Evolutionary conservation across 495 filamentous ascomycete species (phyloP).

Genomic region (Xylaria grammica): DNA sequence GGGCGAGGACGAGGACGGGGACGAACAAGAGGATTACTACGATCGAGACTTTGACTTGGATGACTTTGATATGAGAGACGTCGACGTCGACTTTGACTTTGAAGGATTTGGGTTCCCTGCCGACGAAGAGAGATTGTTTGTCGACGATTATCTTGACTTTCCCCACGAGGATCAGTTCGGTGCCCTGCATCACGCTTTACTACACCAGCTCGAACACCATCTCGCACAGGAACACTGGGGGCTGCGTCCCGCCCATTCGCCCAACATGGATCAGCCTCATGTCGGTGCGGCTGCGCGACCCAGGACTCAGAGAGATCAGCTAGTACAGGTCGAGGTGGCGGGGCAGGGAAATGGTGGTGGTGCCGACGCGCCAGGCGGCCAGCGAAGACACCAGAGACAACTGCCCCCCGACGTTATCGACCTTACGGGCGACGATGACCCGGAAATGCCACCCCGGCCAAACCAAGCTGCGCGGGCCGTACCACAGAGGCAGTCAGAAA

Average conservation of each 20-base stretch:
- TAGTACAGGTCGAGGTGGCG: constrained; percentile 35
- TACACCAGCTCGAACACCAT: constrained; percentile 13
- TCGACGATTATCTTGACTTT: constrained; percentile 3
- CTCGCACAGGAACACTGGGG: constrained; percentile 16
- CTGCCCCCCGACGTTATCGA: constrained; percentile 42
- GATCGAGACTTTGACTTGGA: constrained; percentile 12
- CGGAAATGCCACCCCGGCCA: constrained; percentile 3
- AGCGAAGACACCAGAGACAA: constrained; percentile 18
- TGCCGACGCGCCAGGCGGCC: neutral
- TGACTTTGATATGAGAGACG: constrained; percentile 12
- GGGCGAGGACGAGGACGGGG: neutral
- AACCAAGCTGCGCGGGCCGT: constrained; percentile 7
- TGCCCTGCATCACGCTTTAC: constrained; percentile 9
- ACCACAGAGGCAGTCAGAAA: constrained; percentile 18
- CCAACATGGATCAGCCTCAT: constrained; percentile 9
- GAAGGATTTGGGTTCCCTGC: neutral
- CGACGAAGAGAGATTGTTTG: neutral
- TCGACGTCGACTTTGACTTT: constrained; percentile 3
- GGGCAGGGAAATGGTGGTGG: constrained; percentile 1
- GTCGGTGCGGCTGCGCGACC: neutral
- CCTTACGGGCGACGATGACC: constrained; percentile 47
- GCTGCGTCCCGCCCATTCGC: neutral
- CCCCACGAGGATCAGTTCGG: constrained; percentile 7
- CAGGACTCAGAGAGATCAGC: constrained; percentile 26
- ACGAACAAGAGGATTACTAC: neutral